Evolutionary conservation across 2,329 filamentous ascomycete genomes (phyloP).

Genomic region (Pleoardoris graminearum): DNA sequence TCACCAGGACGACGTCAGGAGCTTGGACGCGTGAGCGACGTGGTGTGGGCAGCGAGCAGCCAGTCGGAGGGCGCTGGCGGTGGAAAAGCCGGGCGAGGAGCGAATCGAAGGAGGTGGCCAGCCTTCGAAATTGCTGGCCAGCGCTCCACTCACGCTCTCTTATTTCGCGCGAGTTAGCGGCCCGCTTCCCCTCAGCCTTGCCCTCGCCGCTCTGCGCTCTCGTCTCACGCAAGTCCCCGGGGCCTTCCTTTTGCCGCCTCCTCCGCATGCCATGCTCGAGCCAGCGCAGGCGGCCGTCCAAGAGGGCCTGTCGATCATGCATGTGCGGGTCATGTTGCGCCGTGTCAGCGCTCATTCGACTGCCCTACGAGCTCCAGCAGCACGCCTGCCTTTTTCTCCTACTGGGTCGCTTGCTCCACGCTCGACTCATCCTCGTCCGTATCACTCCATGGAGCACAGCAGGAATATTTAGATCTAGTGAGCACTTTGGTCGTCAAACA

Average conservation of each 20-base stretch:
- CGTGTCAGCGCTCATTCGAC: constrained; percentile 28
- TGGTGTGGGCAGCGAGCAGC: constrained; percentile 13
- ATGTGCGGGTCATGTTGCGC: constrained; percentile 23
- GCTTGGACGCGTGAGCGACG: constrained; percentile 13
- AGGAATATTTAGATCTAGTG: background rate
- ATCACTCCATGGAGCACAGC: constrained; percentile 3
- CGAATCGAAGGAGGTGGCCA: constrained; percentile 17
- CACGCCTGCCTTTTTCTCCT: constrained; percentile 30
- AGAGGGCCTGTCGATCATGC: constrained; percentile 11
- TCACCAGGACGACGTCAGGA: constrained; percentile 20
- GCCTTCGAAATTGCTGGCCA: background rate
- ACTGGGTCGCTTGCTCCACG: constrained; percentile 21
- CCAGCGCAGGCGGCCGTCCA: constrained; percentile 2
- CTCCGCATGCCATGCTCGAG: background rate
- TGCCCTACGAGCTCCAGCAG: constrained; percentile 26
- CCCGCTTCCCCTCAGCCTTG: background rate
- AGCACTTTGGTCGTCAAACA: background rate
- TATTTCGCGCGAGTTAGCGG: background rate
- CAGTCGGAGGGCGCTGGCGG: constrained; percentile 15
- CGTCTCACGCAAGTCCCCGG: too few relatives aligned
- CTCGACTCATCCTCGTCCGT: background rate
- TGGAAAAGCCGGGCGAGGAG: constrained; percentile 7
- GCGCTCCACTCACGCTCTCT: constrained; percentile 12
- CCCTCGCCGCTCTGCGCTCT: too few relatives aligned
- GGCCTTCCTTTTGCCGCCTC: too few relatives aligned